Conservation (phyloP, 2,329 filamentous ascomycete genomes). For the Colletotrichum australisinense region DNA sequence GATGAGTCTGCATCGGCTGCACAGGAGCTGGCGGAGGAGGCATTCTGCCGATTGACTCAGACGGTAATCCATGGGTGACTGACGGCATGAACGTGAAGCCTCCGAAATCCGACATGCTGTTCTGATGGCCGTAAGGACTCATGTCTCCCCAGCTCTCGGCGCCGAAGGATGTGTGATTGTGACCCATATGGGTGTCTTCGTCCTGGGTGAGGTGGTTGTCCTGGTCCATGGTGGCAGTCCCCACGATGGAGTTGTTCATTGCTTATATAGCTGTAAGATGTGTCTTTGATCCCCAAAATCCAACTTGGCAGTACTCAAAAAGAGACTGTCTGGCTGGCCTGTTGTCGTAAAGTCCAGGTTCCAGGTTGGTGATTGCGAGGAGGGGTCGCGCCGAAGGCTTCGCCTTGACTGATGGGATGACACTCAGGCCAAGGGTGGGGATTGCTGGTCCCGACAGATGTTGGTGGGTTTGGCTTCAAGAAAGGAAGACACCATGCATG, state of each 20-base stretch:
- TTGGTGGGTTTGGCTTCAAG: constrained; percentile 52
- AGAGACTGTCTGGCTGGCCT: constrained; percentile 11
- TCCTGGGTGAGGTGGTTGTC: constrained; percentile 58
- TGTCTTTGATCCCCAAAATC: background rate
- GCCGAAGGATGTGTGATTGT: constrained; percentile 53
- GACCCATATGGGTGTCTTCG: constrained; percentile 40
- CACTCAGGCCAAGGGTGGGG: constrained; percentile 42
- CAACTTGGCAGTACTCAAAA: constrained; percentile 7
- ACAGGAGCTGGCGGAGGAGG: constrained; percentile 68
- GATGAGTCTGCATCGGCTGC: constrained; percentile 49
- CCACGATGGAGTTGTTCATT: constrained; percentile 59
- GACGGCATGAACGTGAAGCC: constrained; percentile 69
- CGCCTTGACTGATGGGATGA: constrained; percentile 29
- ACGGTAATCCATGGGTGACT: constrained; percentile 58
- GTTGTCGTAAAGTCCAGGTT: constrained; percentile 24
- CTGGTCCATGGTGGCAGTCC: constrained; percentile 58
- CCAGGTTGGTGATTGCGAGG: constrained; percentile 25
- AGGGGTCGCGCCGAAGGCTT: constrained; percentile 31
- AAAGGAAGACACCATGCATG: constrained; percentile 61
- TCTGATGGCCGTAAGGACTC: constrained; percentile 70
- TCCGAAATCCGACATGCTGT: constrained; percentile 76
- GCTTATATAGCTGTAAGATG: constrained; percentile 38
- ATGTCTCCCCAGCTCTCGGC: constrained; percentile 68
- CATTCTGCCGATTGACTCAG: constrained; percentile 63
- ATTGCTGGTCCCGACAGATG: constrained; percentile 44